A percentile compares a stretch with the other conserved stretches of the same genome.
Evolutionary conservation across 176 grass and related monocot genomes (phyloP).

Genomic region (barley (Hordeum vulgare)): MorexV3_pseudomolecules_assembly NC_058521.1:604319900-604320399

Average conservation of each 20-base stretch:
- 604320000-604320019: constrained; percentile 60
- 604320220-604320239: constrained; percentile 32
- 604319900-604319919: constrained; percentile 57
- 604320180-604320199: constrained; percentile 84
- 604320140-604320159: constrained; percentile 70
- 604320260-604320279: background rate
- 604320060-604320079: constrained; percentile 56
- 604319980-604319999: constrained; percentile 70
- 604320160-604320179: constrained; percentile 78
- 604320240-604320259: constrained; percentile 1
- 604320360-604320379: background rate
- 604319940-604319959: constrained; percentile 62
- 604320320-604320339: background rate
- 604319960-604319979: constrained; percentile 64
- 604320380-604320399: background rate
- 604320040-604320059: constrained; percentile 81
- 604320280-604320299: constrained; percentile 7
- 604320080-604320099: constrained; percentile 75
- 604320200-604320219: constrained; percentile 71
- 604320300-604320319: background rate
- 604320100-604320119: constrained; percentile 58
- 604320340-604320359: background rate
- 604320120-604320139: constrained; percentile 62
- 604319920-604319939: constrained; percentile 69
- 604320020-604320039: constrained; percentile 46